phyloP scores from a whole-genome alignment of 768 basidiomycete species.

The Austroboletus festivus region DNA sequence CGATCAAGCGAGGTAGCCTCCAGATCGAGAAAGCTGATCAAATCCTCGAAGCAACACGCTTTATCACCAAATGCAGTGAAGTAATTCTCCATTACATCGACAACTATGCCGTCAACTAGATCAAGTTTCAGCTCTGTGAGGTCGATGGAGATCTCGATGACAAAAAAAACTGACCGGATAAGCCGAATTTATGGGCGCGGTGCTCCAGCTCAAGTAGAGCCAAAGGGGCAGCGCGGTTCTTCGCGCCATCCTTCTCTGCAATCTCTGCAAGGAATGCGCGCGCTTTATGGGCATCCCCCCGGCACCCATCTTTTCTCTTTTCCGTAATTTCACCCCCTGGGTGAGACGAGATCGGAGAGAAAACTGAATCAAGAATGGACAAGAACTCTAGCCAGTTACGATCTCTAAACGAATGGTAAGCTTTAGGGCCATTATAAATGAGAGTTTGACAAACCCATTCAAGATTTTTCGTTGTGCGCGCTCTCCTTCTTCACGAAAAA shows the following conservation, averaged over 20 bases:
- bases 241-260: slow-evolving; percentile 61
- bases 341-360: slow-evolving; percentile 38
- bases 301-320: slow-evolving; percentile 36
- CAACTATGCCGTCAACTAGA: slow-evolving; percentile 45
- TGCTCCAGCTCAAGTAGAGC: slow-evolving; percentile 76
- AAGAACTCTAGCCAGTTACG: slow-evolving; percentile 87
- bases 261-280: slow-evolving; percentile 53
- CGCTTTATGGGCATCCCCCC: slow-evolving; percentile 40
- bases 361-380: slow-evolving; percentile 66
- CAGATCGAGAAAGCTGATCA: slow-evolving; percentile 61
- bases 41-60: slow-evolving; percentile 83
- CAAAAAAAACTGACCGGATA: slow-evolving; percentile 38
- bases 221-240: slow-evolving; percentile 71
- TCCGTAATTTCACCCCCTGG: slow-evolving; percentile 29
- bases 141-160: neutral
- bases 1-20: slow-evolving; percentile 43
- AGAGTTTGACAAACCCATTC: slow-evolving; percentile 48
- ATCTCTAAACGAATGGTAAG: slow-evolving; percentile 47
- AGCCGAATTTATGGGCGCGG: slow-evolving; percentile 45
- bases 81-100: slow-evolving; percentile 60
- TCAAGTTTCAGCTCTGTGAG: slow-evolving; percentile 2
- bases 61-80: slow-evolving; percentile 74
- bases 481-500: slow-evolving; percentile 58
- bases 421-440: slow-evolving; percentile 3
- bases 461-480: slow-evolving; percentile 56